Conservation (phyloP, 768 basidiomycete species). For the Pulveroboletus frians region DNA sequence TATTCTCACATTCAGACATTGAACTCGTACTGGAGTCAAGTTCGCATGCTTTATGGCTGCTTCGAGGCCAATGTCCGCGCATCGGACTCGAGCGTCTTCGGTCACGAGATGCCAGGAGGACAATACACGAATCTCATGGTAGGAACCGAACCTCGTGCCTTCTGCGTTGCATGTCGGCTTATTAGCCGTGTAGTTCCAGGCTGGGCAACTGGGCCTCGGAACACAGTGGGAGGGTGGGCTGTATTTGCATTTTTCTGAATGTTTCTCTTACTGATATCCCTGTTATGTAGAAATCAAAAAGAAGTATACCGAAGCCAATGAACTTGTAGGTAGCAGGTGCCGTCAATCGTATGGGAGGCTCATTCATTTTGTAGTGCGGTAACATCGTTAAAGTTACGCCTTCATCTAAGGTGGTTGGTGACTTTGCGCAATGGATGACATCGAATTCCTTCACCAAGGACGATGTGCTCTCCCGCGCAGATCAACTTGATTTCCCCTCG, state of each 20-base stretch:
- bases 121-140: constrained; percentile 95
- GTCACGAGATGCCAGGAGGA: constrained; percentile 99
- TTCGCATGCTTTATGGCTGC: constrained; percentile 89
- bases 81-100: constrained; percentile 96
- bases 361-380: constrained; percentile 60
- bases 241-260: constrained; percentile 5
- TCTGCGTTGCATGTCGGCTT: constrained; percentile 17
- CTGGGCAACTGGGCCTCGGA: constrained; percentile 92
- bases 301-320: constrained; percentile 98
- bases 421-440: constrained; percentile 99
- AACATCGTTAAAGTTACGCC: constrained; percentile 99
- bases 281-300: constrained; percentile 76
- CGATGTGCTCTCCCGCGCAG: constrained; percentile 82
- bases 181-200: constrained; percentile 76
- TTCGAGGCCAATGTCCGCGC: constrained; percentile 98
- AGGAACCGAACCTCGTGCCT: constrained; percentile 22
- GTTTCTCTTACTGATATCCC: constrained; percentile 4
- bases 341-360: neutral
- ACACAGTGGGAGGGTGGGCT: constrained; percentile 85
- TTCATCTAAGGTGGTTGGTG: constrained; percentile 97
- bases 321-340: constrained; percentile 58
- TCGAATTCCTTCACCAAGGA: constrained; percentile 85
- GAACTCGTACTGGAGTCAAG: constrained; percentile 97
- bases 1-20: constrained; percentile 96
- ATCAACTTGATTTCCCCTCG: constrained; percentile 93